Evolutionary conservation across 345 rosid genomes (phyloP).

Genomic region (Citrus unshiu): DNA sequence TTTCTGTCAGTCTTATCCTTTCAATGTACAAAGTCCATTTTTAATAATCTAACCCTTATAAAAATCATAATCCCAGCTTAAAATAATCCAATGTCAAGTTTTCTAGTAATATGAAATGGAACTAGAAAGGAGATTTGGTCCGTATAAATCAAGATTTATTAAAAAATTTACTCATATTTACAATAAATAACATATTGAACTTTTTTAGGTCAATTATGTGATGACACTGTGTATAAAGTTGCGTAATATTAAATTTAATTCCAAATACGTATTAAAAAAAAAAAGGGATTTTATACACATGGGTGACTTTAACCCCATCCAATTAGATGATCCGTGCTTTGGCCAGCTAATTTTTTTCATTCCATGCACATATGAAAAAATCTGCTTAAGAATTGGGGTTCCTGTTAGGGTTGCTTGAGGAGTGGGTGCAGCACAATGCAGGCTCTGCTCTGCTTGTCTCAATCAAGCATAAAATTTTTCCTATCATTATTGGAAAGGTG

Average conservation of each 20-base stretch:
- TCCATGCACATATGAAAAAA: neutral
- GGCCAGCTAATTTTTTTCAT: neutral
- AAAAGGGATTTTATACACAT: too few species aligned
- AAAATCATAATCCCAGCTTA: neutral
- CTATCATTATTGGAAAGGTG: neutral
- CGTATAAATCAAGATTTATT: too few species aligned
- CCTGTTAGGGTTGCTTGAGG: neutral
- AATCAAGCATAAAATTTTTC: conserved; percentile 9
- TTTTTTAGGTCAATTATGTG: too few species aligned
- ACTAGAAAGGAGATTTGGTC: neutral
- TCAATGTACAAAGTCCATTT: neutral
- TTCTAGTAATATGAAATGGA: neutral
- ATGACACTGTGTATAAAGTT: too few species aligned
- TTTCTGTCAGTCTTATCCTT: neutral
- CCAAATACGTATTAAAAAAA: too few species aligned
- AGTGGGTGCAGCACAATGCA: conserved; percentile 12
- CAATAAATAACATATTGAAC: too few species aligned
- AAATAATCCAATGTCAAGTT: neutral
- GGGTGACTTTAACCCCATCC: too few species aligned
- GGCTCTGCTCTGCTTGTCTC: neutral
- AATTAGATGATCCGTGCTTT: neutral
- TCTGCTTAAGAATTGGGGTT: neutral
- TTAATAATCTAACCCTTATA: too few species aligned
- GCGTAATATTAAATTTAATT: too few species aligned
- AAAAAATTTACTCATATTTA: too few species aligned